Conservation (phyloP, 345 rosid species). For the Euphorbia peplus region DNA sequence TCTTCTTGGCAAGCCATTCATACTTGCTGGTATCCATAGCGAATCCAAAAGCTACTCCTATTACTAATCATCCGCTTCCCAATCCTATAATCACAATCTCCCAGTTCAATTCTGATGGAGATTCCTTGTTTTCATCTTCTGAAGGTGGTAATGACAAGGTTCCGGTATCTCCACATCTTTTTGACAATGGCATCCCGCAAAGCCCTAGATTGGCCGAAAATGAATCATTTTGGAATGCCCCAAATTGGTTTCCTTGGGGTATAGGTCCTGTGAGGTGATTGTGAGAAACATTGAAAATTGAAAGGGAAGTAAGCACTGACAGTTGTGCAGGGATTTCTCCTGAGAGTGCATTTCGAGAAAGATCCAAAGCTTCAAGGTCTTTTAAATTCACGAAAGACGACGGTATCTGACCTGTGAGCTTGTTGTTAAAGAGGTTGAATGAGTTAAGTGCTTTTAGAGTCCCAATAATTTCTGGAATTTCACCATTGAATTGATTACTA, state of each 20-base stretch:
- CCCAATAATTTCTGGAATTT: conserved; percentile 16
- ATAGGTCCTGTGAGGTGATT: conserved; percentile 3
- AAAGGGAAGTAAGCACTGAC: background rate
- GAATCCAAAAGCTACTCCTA: background rate
- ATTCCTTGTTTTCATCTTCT: background rate
- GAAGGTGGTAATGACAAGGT: background rate
- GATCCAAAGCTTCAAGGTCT: conserved; percentile 18
- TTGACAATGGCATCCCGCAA: background rate
- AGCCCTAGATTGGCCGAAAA: background rate
- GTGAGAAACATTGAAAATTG: conserved; percentile 12
- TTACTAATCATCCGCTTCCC: background rate
- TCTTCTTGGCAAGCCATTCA: background rate
- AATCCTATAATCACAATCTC: background rate
- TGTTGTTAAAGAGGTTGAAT: conserved; percentile 19
- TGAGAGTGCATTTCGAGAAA: background rate
- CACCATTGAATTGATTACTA: conserved; percentile 14
- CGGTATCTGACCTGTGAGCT: conserved; percentile 8
- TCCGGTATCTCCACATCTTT: background rate
- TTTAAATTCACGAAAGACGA: background rate
- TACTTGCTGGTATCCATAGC: background rate
- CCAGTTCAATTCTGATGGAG: background rate
- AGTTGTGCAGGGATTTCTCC: conserved; percentile 17
- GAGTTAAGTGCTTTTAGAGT: background rate
- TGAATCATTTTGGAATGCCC: background rate
- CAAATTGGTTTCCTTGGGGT: background rate